These are phyloP conservation scores for Chloris gayana DNA, from an alignment of 176 grass and related monocot species.

Conservation along the genomic window DNA sequence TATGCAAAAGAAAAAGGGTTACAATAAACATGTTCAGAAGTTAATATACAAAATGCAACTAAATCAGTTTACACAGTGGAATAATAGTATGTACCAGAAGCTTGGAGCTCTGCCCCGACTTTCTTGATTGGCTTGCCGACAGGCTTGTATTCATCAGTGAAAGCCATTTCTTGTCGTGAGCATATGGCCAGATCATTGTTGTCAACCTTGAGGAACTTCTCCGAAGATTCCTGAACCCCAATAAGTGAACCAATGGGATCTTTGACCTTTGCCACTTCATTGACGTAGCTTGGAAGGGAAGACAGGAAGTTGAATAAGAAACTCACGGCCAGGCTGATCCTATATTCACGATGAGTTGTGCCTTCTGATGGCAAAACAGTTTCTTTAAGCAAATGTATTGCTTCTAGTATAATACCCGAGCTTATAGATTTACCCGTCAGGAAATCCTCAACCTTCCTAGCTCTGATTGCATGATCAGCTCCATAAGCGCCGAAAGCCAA, in stretches of 20 bases:
- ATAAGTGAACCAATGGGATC: neutral
- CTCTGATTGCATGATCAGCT: constrained; percentile 61
- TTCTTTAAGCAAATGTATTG: constrained; percentile 53
- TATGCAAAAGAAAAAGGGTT: neutral
- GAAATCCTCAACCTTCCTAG: constrained; percentile 72
- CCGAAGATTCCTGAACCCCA: neutral
- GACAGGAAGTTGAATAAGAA: constrained; percentile 84
- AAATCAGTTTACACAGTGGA: neutral
- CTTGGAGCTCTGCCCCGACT: constrained; percentile 70
- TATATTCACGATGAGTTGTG: constrained; percentile 67
- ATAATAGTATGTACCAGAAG: constrained; percentile 69
- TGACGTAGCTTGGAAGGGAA: constrained; percentile 43
- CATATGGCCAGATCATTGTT: constrained; percentile 36
- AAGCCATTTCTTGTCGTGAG: constrained; percentile 65
- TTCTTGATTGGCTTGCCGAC: constrained; percentile 74
- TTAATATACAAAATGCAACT: neutral
- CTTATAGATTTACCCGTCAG: constrained; percentile 61
- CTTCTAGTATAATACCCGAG: constrained; percentile 56
- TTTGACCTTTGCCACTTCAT: constrained; percentile 19
- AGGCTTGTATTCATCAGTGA: constrained; percentile 64
- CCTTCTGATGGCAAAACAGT: constrained; percentile 57
- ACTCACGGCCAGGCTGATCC: constrained; percentile 63
- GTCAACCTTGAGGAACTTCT: neutral
- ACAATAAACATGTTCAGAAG: neutral
- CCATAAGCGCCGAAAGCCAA: constrained; percentile 76